Base-by-base conservation (phyloP, 768 basidiomycete species). In the Cyclocybe aegerita region DNA sequence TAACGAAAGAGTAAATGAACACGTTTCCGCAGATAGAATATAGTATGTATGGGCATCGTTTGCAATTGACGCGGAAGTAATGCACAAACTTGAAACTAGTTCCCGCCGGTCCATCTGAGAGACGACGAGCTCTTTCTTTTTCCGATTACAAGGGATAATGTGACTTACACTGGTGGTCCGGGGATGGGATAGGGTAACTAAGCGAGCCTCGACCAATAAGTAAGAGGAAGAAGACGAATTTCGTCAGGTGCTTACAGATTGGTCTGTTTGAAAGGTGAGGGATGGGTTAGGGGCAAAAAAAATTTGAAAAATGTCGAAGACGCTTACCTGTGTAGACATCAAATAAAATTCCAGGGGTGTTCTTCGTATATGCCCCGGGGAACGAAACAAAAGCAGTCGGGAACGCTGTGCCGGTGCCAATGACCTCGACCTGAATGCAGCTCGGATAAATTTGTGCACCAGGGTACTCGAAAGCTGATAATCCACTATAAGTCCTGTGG, bases 341-440 rank as follows among this genome's bases (percentile, higher is more conserved):
- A 40, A 56, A 74, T 0, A 66, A 63, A 40, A 74, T 73, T 23
- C 63, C 70, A 33, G 65, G 70, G 35, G 69, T 72, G 30, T n/a
- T 61, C 0, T 64, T 55, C 1, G 64, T 71, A 53, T 77, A 77
- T 8, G 73, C 71, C 29, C 76, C 74, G 29, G 77, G 78, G 72
- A 79, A 79, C 3, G 78, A 71, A 12, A 78, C 77, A 30, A 79
- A 72, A 0, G 70, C 70, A 1, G 72, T 72, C 1, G 76, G 75
- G 9, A 73, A 56, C 1, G 72, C 68, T 3, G 67, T 73, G 16
- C 78, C 77, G 7, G 72, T 70, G 4, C 76, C 78, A 2, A 74
- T 77, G 0, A 76, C 75, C 53, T 74, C 50, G 30, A 79, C 57
- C 54, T 78, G 75, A 17, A 76, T 74, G 57, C 79, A 77, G 14